Conservation (phyloP, 331 rosid genomes). For the Malus hybrid region DNA sequence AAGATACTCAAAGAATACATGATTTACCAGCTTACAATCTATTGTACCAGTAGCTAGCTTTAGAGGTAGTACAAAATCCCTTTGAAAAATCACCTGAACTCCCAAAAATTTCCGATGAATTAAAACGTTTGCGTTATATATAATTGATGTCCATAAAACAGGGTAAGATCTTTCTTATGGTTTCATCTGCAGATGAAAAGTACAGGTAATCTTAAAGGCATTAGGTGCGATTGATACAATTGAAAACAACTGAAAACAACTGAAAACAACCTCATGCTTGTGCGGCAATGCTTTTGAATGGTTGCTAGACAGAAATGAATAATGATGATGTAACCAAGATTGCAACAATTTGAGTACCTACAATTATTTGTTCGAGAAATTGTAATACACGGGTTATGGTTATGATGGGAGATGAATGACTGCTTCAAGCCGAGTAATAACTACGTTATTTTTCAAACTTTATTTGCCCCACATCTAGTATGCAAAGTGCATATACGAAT, state of each 20-base stretch:
- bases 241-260: too few species aligned
- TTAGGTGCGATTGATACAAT: not conserved
- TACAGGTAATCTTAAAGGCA: not conserved
- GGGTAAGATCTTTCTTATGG: not conserved
- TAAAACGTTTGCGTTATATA: not conserved
- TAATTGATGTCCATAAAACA: not conserved
- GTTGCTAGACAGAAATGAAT: not conserved
- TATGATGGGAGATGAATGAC: too few species aligned
- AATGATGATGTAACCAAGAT: not conserved
- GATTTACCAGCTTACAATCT: conserved; percentile 87
- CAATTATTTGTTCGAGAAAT: not conserved
- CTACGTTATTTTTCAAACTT: too few species aligned
- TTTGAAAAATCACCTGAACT: not conserved
- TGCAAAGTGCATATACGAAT: too few species aligned
- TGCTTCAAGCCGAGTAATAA: too few species aligned
- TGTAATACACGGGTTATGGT: too few species aligned
- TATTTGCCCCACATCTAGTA: too few species aligned
- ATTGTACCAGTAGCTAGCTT: conserved; percentile 44
- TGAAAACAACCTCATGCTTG: too few species aligned
- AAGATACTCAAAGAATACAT: conserved; percentile 64
- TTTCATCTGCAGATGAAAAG: not conserved
- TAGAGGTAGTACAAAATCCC: not conserved
- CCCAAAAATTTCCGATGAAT: not conserved
- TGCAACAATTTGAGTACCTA: not conserved
- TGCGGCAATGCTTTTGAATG: not conserved